A percentile compares a stretch with the other conserved stretches of the same genome.
Evolutionary conservation across 495 filamentous ascomycete species (phyloP).

Genomic region (Polyplosphaeria fusca): DNA sequence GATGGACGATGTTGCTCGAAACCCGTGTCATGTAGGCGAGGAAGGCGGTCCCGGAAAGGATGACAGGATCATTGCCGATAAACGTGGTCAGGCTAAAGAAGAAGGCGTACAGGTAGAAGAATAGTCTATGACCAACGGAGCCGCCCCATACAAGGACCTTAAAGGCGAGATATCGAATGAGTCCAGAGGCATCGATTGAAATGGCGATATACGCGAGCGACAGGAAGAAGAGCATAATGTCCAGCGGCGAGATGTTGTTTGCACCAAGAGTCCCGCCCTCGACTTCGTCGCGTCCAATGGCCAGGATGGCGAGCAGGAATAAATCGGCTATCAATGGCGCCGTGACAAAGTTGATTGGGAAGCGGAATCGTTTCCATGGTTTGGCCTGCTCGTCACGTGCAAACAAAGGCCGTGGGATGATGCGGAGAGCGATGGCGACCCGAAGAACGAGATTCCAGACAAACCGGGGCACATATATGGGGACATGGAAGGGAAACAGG

Average conservation of each 20-base stretch:
- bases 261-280: slow-evolving; percentile 60
- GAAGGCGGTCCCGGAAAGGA: slow-evolving; percentile 65
- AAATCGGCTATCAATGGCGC: slow-evolving; percentile 63
- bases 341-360: slow-evolving; percentile 66
- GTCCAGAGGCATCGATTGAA: slow-evolving; percentile 66
- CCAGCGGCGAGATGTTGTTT: slow-evolving; percentile 57
- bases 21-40: slow-evolving; percentile 70
- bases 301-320: slow-evolving; percentile 60
- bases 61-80: slow-evolving; percentile 69
- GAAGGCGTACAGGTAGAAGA: slow-evolving; percentile 66
- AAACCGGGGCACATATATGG: slow-evolving; percentile 52
- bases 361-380: slow-evolving; percentile 38
- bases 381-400: too few species aligned
- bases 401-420: background rate
- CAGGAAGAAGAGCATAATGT: slow-evolving; percentile 67
- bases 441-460: slow-evolving; percentile 45
- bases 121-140: slow-evolving; percentile 57
- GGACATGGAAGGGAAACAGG: slow-evolving; percentile 61
- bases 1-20: slow-evolving; percentile 63
- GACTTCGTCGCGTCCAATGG: slow-evolving; percentile 60
- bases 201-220: slow-evolving; percentile 72
- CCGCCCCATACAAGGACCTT: slow-evolving; percentile 64
- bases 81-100: slow-evolving; percentile 63
- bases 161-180: slow-evolving; percentile 64
- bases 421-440: slow-evolving; percentile 25